phyloP scores from a whole-genome alignment of 192 early-diverging fungal genomes.

The Gryganskiella cystojenkinii region DNA sequence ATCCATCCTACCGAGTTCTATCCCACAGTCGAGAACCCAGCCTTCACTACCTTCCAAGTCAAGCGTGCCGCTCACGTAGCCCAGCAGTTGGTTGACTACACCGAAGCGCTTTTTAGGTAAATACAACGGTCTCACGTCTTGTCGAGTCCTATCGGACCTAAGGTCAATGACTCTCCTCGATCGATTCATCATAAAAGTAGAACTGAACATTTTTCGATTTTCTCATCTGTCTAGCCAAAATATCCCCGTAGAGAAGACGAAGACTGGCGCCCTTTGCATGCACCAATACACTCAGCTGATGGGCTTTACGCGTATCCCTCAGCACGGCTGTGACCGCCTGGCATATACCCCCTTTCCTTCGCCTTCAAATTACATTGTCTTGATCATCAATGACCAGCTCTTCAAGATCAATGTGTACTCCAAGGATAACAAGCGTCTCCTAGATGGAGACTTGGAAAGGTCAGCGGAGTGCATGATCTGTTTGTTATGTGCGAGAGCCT shows the following conservation, averaged over 20 bases:
- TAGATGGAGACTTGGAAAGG: constrained; percentile 78
- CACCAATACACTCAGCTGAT: constrained; percentile 84
- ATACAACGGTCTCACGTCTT: not conserved
- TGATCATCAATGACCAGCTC: constrained; percentile 82
- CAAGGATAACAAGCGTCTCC: constrained; percentile 63
- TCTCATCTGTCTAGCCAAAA: constrained; percentile 37
- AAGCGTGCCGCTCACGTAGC: constrained; percentile 82
- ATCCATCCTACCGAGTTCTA: constrained; percentile 60
- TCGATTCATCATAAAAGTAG: too few species aligned
- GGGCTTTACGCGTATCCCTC: constrained; percentile 86
- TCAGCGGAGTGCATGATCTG: constrained; percentile 26
- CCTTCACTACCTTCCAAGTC: constrained; percentile 82
- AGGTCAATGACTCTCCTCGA: too few species aligned
- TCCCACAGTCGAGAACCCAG: constrained; percentile 45
- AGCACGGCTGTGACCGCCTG: constrained; percentile 77
- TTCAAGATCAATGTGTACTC: constrained; percentile 78
- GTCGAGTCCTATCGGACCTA: too few species aligned
- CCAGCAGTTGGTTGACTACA: constrained; percentile 74
- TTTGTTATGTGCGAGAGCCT: not conserved
- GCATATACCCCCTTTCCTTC: constrained; percentile 59
- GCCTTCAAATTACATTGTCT: constrained; percentile 67
- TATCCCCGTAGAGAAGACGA: constrained; percentile 75
- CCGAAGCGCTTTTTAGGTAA: constrained; percentile 75
- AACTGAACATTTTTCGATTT: not conserved
- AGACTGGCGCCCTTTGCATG: constrained; percentile 81